Evolutionary conservation across 169 alveolate species (phyloP), one percentile per base, ranked within the genome.

Genomic region (Cryptosporidium canis): DNA sequence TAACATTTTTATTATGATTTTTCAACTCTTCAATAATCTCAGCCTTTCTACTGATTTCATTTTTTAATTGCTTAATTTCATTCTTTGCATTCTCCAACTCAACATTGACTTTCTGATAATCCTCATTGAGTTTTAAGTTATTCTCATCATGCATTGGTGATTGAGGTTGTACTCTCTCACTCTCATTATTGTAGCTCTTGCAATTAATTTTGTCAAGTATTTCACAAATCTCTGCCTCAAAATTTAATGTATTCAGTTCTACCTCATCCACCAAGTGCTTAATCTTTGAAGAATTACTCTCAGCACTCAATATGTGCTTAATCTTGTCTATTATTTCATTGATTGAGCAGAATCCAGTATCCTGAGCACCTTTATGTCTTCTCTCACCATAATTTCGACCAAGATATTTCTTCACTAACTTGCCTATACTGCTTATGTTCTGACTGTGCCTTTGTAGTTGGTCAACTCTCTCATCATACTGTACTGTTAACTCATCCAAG

Each of bases 401-500:
- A 16, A 77, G 16, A 77, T 43, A 77, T 21, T 56, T 58, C n/a
- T 61, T 61, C 6, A 48, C 48, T 12, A 77, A 43, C 43, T 44
- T 18, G 1, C 18, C 12, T 39, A 77, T 77, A 16, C 39, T 58
- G 16, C 24, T 9, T 21, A 77, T 35, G 16, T 45, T 58, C 12
- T 77, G 29, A 29, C 29, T 77, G 21, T 77, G 55, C 35, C 16
- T 35, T 18, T 61, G 39, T 61, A 77, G 24, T 37, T 77, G 87
- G 11, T 77, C 29, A 56, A 77, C 58, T 58, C 53, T 58, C 14
- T 77, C 45, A 77, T 58, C 77, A 55, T 77, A 77, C 39, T 77
- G 87, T 43, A 35, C 53, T 12, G 87, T 58, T 8, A 77, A 58
- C n/a, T 77, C 72, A 55, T 77, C 87, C 21, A 61, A 63, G 41